Conservation (phyloP, 1,284 basidiomycete species). For the Gymnopus androsaceus region DNA sequence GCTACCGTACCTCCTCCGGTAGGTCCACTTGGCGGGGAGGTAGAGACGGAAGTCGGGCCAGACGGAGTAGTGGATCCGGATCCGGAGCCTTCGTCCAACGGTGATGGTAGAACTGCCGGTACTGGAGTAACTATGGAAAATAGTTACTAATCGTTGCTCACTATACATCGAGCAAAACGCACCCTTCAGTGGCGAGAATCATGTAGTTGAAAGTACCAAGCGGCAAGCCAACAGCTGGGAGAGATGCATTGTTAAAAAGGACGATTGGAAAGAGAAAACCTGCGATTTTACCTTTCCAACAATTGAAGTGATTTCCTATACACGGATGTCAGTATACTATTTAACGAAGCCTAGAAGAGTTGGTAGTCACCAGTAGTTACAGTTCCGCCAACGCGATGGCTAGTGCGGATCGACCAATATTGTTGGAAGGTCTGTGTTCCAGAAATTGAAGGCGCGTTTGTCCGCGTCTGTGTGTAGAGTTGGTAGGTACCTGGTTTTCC, state of each 20-base stretch:
- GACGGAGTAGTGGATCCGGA: neutral
- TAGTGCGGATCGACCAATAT: slow-evolving; percentile 36
- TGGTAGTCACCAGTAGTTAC: slow-evolving; percentile 27
- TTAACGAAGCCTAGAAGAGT: neutral
- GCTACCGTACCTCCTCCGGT: neutral
- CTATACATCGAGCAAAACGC: no score
- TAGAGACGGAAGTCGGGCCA: neutral
- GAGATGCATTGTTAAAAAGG: no score
- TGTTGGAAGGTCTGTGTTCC: slow-evolving; percentile 40
- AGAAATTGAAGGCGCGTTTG: slow-evolving; percentile 21
- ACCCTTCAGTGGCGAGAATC: slow-evolving; percentile 22
- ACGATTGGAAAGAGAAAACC: no score
- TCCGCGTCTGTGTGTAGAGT: slow-evolving; percentile 10
- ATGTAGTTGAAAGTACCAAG: slow-evolving; percentile 39
- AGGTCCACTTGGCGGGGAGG: neutral
- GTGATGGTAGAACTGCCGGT: neutral
- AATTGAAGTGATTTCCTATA: no score
- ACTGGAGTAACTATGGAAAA: neutral
- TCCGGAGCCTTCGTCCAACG: neutral
- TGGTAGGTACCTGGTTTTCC: slow-evolving; percentile 9
- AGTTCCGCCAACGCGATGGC: slow-evolving; percentile 29
- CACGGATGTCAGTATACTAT: no score
- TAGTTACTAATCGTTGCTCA: no score
- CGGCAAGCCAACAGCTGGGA: neutral
- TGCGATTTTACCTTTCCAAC: no score